Evolutionary conservation across 441 rosid species (phyloP), one percentile per base, ranked within the genome.

Genomic region (Biscutella auriculata): DNA sequence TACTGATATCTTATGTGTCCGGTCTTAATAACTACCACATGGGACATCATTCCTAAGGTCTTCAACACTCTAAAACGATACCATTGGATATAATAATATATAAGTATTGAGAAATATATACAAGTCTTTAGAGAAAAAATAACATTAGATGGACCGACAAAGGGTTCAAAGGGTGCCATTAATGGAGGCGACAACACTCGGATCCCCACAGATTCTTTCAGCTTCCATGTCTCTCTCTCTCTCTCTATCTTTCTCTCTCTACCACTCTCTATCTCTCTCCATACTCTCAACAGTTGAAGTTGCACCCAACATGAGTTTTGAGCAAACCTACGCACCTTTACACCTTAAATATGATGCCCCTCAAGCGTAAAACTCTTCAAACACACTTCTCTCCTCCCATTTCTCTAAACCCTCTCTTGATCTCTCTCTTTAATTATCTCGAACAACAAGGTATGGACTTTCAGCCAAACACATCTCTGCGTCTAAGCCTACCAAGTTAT

Each of bases 181-280:
- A 84, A 78, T 77, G 79, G 77, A 81, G 81, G 88, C 78, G 90
- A 85, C 97, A 89, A 56, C 69, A 68, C 79, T 79, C 73, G 57
- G 84, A 84, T 85, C 76, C 88, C 77, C 69, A 66, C 77, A 76
- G 80, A 78, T 76, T 69, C 73, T 66, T 77, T 82, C 76, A 65
- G 65, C 77, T 71, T 54, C 63, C 67, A 44, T 73, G 68, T 78
- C 70, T 76, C 69, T 62, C 66, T 71, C 66, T 48, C 57, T 56
- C n/a, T n/a, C n/a, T n/a, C n/a, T n/a, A n/a, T n/a, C n/a, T n/a
- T n/a, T n/a, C n/a, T n/a, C n/a, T n/a, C n/a, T n/a, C n/a, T n/a
- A n/a, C n/a, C n/a, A n/a, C 63, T 52, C 44, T 46, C 45, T 43
- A 70, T 64, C 30, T 68, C 53, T 25, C 57, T 50, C 69, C 57